Base-by-base conservation (phyloP, 1,284 basidiomycete species). In the Agroathelia rolfsii region DNA sequence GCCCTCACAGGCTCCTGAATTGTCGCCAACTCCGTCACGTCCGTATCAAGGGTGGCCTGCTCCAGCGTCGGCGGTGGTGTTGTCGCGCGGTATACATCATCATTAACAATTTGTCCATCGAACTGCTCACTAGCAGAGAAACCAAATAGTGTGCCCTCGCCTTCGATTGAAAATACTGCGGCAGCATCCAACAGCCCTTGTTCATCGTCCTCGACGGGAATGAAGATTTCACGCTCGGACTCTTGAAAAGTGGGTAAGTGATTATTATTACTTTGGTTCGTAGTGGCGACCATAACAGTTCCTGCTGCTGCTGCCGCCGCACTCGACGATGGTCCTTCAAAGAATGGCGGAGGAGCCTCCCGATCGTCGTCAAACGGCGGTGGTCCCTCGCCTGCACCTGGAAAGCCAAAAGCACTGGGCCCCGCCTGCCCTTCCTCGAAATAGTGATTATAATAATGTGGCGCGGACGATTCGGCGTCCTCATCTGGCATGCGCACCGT, bases 361-460 rank as follows among this genome's bases (percentile, higher is more conserved):
- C 85, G 81, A 30, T 76, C 69, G 45, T 85, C 82, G 45, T 86
- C 83, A 43, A 86, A 86, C 3, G 82, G 82, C 26, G 83, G 83
- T 10, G 82, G 82, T n/a, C n/a, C n/a, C n/a, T n/a, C n/a, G n/a
- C n/a, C n/a, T 0, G 79, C 80, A 35, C 66, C 70, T 24, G 54
- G 58, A n/a, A n/a, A n/a, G 13, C 64, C 56, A 16, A 66, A 51
- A 44, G 66, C 72, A 46, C 82, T 85, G 14, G 82, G 83, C 5
- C 82, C 82, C 5, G 82, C 76, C 49, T 72, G 70, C 41, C 69
- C 69, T 42, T 69, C 70, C 20, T 73, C 69, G n/a, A n/a, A n/a
- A n/a, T n/a, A n/a, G n/a, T n/a, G n/a, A n/a, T n/a, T n/a, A n/a
- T n/a, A n/a, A 49, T 81, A 81, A 45, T 66, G 61, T 28, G 77